Percentiles rank a stretch among this genome's conserved stretches.
Evolutionary conservation across 148 eudicot genomes (phyloP).

Genomic region (Silene uniflora): DNA sequence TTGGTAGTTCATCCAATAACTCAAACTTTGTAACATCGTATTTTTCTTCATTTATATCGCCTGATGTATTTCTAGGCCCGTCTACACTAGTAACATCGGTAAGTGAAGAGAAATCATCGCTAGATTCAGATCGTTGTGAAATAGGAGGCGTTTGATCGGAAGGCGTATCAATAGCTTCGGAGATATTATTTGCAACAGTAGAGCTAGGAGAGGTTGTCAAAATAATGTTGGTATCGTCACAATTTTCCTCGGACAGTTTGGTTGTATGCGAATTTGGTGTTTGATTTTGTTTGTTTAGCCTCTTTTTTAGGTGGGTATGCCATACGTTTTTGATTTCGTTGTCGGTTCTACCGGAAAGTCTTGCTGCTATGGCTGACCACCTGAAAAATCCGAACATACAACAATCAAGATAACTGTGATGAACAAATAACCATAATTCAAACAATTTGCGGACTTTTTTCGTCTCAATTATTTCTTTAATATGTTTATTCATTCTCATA

Average conservation of each 20-base stretch:
- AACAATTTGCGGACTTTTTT: neutral
- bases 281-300: slow-evolving; percentile 32
- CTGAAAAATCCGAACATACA: slow-evolving; percentile 29
- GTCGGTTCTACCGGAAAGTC: slow-evolving; percentile 72
- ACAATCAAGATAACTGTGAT: neutral
- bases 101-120: slow-evolving; percentile 39
- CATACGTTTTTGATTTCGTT: slow-evolving; percentile 80
- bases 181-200: too few relatives aligned
- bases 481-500: too few relatives aligned
- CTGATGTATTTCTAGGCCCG: neutral
- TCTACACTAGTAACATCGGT: slow-evolving; percentile 27
- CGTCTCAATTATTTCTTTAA: too few relatives aligned
- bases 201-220: too few relatives aligned
- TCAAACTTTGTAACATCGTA: neutral
- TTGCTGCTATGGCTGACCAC: slow-evolving; percentile 80
- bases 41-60: neutral
- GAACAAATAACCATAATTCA: neutral
- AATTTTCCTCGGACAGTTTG: neutral
- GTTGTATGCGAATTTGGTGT: slow-evolving; percentile 17
- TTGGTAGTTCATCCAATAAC: slow-evolving; percentile 24
- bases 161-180: neutral
- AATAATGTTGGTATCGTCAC: neutral
- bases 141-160: slow-evolving; percentile 13
- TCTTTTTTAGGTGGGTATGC: slow-evolving; percentile 80
- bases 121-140: slow-evolving; percentile 31